Conservation (phyloP, 2,329 filamentous ascomycete species). For the Fusarium sp. region DNA sequence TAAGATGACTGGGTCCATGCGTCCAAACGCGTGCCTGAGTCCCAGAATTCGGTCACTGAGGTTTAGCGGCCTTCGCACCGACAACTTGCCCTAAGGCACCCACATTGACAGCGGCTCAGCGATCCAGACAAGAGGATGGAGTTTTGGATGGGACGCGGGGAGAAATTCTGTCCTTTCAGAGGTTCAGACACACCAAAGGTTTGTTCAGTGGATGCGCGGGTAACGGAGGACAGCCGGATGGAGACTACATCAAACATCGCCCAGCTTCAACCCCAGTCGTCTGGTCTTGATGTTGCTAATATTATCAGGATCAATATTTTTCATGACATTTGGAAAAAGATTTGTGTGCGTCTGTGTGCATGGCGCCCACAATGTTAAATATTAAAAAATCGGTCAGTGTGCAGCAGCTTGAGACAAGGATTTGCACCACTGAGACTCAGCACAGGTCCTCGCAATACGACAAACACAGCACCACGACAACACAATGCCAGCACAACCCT, state of each 20-base stretch:
- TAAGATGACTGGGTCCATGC: slow-evolving; percentile 35
- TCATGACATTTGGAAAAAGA: slow-evolving; percentile 26
- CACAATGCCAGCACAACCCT: slow-evolving; percentile 34
- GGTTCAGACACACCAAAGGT: slow-evolving; percentile 10
- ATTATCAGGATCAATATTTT: slow-evolving; percentile 29
- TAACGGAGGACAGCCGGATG: slow-evolving; percentile 40
- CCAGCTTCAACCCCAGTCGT: slow-evolving; percentile 36
- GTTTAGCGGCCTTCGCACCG: slow-evolving; percentile 48
- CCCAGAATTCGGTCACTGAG: slow-evolving; percentile 49
- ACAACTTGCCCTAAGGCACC: slow-evolving; percentile 48
- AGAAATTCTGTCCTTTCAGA: slow-evolving; percentile 40
- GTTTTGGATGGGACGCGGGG: slow-evolving; percentile 40
- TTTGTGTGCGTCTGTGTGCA: slow-evolving; percentile 27
- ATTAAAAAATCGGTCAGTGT: slow-evolving; percentile 28
- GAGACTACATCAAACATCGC: slow-evolving; percentile 37
- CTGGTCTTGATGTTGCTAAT: slow-evolving; percentile 28
- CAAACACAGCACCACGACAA: slow-evolving; percentile 26
- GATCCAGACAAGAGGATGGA: slow-evolving; percentile 45
- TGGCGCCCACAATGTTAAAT: slow-evolving; percentile 37
- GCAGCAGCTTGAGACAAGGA: slow-evolving; percentile 26
- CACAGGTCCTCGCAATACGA: slow-evolving; percentile 20
- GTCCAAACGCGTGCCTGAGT: slow-evolving; percentile 45
- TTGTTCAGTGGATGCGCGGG: slow-evolving; percentile 43
- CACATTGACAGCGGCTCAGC: slow-evolving; percentile 48
- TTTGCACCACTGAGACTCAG: slow-evolving; percentile 22